Percentiles rank a stretch among this genome's conserved stretches.
Evolutionary conservation across 179 eudicot genomes (phyloP).

Genomic region (Carnegiea gigantea): DNA sequence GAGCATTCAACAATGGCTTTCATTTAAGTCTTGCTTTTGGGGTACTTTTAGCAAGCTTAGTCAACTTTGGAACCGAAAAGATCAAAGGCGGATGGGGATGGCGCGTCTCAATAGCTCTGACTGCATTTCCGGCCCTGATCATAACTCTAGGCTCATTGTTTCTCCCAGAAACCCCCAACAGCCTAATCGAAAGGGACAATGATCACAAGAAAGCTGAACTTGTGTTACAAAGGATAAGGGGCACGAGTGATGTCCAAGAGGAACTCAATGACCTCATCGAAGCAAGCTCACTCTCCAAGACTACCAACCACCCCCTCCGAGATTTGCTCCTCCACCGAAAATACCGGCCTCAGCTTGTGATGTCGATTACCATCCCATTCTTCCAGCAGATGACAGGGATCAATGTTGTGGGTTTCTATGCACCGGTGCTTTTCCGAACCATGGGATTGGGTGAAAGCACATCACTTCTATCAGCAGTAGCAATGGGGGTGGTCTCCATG

Average conservation of each 20-base stretch:
- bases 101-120: constrained; percentile 32
- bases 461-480: constrained; percentile 34
- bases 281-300: constrained; percentile 20
- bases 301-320: background rate
- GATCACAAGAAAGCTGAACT: constrained; percentile 21
- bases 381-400: constrained; percentile 40
- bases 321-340: constrained; percentile 1
- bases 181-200: constrained; percentile 27
- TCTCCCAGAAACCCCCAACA: constrained; percentile 41
- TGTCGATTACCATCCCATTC: constrained; percentile 35
- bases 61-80: constrained; percentile 39
- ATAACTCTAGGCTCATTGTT: constrained; percentile 32
- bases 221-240: constrained; percentile 28
- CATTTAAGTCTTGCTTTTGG: constrained; percentile 32
- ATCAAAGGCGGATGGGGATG: constrained; percentile 45
- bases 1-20: constrained; percentile 45
- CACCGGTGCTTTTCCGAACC: constrained; percentile 37
- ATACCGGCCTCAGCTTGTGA: constrained; percentile 37
- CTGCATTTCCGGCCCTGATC: constrained; percentile 28
- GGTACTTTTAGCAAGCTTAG: constrained; percentile 30
- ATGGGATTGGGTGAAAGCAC: constrained; percentile 42
- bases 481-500: constrained; percentile 19
- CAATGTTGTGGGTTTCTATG: constrained; percentile 36
- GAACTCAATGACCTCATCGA: constrained; percentile 30
- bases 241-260: constrained; percentile 28